Evolutionary conservation across 2,329 filamentous ascomycete species (phyloP).

Genomic region (Colletotrichum melonis): DNA sequence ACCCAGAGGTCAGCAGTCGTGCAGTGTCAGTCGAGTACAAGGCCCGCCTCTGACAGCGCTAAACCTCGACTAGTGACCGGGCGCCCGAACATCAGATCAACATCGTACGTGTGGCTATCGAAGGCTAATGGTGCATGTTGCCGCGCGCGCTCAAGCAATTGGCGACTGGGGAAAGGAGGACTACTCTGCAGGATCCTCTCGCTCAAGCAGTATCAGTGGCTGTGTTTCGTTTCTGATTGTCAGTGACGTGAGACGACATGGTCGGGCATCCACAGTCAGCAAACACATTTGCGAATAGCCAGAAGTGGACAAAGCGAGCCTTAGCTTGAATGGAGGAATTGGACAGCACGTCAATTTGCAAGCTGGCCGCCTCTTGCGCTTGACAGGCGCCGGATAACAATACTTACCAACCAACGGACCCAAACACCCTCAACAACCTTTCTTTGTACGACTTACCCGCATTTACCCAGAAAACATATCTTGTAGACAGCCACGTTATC

Average conservation of each 20-base stretch:
- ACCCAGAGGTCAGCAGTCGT: background rate
- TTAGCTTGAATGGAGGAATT: background rate
- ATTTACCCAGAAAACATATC: background rate
- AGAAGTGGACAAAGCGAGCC: background rate
- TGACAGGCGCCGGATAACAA: background rate
- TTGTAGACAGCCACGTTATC: background rate
- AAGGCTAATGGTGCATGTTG: constrained; percentile 19
- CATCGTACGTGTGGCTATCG: constrained; percentile 3
- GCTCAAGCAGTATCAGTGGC: constrained; percentile 28
- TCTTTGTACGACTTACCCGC: background rate
- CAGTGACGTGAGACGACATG: constrained; percentile 19
- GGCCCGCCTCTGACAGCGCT: constrained; percentile 2
- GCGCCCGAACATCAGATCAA: constrained; percentile 28
- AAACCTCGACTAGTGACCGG: constrained; percentile 9
- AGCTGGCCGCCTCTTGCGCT: background rate
- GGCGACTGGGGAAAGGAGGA: background rate
- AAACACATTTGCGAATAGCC: background rate
- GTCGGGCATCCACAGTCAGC: constrained; percentile 7
- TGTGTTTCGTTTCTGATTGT: constrained; percentile 28
- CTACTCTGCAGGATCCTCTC: constrained; percentile 14
- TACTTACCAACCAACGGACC: background rate
- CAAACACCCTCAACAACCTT: background rate
- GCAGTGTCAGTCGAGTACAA: background rate
- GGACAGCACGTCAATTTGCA: background rate
- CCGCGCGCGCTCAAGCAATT: background rate